phyloP scores from a whole-genome alignment of 2,329 filamentous ascomycete genomes.

The Coccinonectria pachysandricola region DNA sequence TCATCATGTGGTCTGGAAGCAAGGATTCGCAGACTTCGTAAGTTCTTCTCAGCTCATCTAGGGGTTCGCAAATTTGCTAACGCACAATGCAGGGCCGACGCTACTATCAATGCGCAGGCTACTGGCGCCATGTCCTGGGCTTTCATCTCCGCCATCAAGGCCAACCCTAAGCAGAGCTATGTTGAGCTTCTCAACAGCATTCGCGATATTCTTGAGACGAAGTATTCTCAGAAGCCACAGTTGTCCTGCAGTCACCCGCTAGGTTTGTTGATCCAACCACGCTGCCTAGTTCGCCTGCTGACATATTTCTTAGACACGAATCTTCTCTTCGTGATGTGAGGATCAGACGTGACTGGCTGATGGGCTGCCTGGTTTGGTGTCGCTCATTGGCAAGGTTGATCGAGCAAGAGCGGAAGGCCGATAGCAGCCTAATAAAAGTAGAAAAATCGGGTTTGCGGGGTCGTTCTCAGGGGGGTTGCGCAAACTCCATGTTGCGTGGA shows the following conservation, averaged over 20 bases:
- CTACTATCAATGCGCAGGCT: slow-evolving; percentile 75
- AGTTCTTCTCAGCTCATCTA: slow-evolving; percentile 9
- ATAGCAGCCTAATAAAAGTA: too few relatives aligned
- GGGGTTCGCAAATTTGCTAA: slow-evolving; percentile 11
- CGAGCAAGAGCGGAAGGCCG: too few relatives aligned
- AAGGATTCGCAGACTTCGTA: slow-evolving; percentile 88
- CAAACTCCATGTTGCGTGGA: too few relatives aligned
- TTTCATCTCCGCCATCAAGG: slow-evolving; percentile 82
- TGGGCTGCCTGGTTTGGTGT: too few relatives aligned
- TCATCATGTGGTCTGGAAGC: slow-evolving; percentile 96
- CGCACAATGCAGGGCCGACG: slow-evolving; percentile 73
- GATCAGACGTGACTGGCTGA: too few relatives aligned
- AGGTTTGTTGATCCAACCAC: slow-evolving; percentile 48
- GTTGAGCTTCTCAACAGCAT: slow-evolving; percentile 93
- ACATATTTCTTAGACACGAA: slow-evolving; percentile 45
- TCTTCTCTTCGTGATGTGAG: slow-evolving; percentile 55
- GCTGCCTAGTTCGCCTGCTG: slow-evolving; percentile 5
- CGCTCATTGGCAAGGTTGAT: too few relatives aligned
- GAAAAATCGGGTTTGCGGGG: too few relatives aligned
- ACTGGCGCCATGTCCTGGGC: slow-evolving; percentile 98
- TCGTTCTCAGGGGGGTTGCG: too few relatives aligned
- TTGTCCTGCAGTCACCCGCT: slow-evolving; percentile 92
- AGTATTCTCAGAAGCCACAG: slow-evolving; percentile 93
- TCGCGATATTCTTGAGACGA: slow-evolving; percentile 73
- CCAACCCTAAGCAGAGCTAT: slow-evolving; percentile 92